Base-by-base conservation (phyloP, 805 yeast species). In the Saccharomycopsis lassenensis region DNA sequence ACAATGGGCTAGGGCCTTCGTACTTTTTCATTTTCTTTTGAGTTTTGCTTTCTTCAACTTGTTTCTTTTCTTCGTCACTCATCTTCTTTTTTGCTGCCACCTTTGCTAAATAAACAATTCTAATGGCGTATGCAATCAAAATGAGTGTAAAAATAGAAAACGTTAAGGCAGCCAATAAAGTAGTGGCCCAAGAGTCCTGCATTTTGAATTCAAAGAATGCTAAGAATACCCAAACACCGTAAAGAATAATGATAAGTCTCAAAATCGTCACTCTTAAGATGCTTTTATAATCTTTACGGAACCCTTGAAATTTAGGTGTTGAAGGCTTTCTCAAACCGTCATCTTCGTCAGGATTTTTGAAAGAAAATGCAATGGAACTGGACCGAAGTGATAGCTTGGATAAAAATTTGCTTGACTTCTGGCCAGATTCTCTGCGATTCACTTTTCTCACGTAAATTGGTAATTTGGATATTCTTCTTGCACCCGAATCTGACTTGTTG, bases 141-240 rank as follows among this genome's bases (percentile, higher is more conserved):
- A 52, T 28, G 6, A 43, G 28, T 10, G 57, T 44, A 41, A 53
- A 48, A 3, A 51, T 24, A 6, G 46, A 52, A 19, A 55, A 48
- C 4, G 52, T 44, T 18, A 52, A 19, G 6, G 50, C 56, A 1
- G 60, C 60, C 8, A 56, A 37, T 6, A 54, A 30, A 7, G 34
- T 31, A 8, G 54, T 40, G 4, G 51, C 58, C 56, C 56, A 52
- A 3, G 59, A 50, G 26, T 56, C 60, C 12, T 41, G 38, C 3
- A 52, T 37, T 19, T 46, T 45, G 46, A 56, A 52, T 41, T 56
- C 58, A 39, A 49, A 56, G 11, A 51, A 35, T 18, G 57, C 43
- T 19, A 47, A 49, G 19, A 54, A 37, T 4, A 50, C 56, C 51
- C 58, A 55, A 12, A 52, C 48, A 4, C 59, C 58, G 33, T 55